Conservation (phyloP, 1,284 basidiomycete species). For the Testicularia cyperi region DNA sequence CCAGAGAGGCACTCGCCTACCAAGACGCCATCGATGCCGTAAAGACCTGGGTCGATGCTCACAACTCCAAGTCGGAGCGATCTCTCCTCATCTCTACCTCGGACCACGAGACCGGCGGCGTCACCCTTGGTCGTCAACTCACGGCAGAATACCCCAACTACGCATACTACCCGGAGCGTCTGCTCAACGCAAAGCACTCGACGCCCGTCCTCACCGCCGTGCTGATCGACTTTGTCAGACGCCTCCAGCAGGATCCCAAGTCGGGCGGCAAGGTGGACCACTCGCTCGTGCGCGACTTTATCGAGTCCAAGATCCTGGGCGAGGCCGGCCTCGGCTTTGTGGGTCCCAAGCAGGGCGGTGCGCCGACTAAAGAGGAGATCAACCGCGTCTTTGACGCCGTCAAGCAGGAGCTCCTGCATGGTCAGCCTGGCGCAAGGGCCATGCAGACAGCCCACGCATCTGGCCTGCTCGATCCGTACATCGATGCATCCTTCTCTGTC, state of each 20-base stretch:
- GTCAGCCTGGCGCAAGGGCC: too few relatives aligned
- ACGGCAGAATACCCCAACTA: conserved; percentile 54
- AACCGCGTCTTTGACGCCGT: conserved; percentile 38
- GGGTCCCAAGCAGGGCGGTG: conserved; percentile 12
- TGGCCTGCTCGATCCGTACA: too few relatives aligned
- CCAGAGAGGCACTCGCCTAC: conserved; percentile 60
- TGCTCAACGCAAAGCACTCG: conserved; percentile 58
- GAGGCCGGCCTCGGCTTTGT: conserved; percentile 19
- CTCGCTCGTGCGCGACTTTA: conserved; percentile 23
- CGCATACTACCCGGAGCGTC: conserved; percentile 59
- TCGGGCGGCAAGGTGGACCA: conserved; percentile 3
- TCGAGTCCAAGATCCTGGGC: conserved; percentile 33
- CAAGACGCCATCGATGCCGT: conserved; percentile 59
- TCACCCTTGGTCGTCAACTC: conserved; percentile 60
- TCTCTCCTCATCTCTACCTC: conserved; percentile 60
- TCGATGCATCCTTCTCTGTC: too few relatives aligned
- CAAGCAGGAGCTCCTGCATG: conserved; percentile 17
- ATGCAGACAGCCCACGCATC: too few relatives aligned
- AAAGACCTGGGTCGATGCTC: conserved; percentile 50
- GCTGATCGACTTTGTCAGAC: conserved; percentile 39
- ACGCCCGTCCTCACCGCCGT: conserved; percentile 50
- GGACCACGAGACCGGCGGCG: conserved; percentile 62
- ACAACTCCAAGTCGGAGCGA: conserved; percentile 48
- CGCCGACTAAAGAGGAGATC: conserved; percentile 47
- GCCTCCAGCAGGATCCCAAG: background rate